These are phyloP conservation scores for Panaeolus cyanescens DNA, from an alignment of 768 basidiomycete species.

Conservation along the genomic window DNA sequence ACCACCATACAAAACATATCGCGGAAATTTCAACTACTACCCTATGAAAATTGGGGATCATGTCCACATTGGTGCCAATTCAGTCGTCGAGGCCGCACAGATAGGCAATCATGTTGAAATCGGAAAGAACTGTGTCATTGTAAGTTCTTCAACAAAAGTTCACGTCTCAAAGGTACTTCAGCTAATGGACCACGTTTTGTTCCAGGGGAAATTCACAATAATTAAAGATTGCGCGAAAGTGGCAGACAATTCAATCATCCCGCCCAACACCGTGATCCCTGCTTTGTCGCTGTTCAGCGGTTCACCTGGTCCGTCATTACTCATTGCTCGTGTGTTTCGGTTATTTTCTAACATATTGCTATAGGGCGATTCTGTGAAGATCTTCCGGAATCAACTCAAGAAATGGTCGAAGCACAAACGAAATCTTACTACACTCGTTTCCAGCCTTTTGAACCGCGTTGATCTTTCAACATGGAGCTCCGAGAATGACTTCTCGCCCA, in stretches of 20 bases:
- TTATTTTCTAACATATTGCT: neutral
- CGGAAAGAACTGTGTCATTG: slow-evolving; percentile 94
- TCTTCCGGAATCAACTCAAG: slow-evolving; percentile 92
- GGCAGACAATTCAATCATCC: slow-evolving; percentile 86
- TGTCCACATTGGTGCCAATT: slow-evolving; percentile 89
- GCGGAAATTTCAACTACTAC: slow-evolving; percentile 94
- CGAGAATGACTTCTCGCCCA: too few relatives aligned
- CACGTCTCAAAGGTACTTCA: neutral
- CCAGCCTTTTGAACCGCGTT: slow-evolving; percentile 52
- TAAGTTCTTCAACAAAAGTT: slow-evolving; percentile 36
- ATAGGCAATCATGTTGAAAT: slow-evolving; percentile 95
- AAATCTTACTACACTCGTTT: slow-evolving; percentile 88
- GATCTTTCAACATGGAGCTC: neutral
- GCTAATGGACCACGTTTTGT: neutral
- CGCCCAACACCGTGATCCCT: slow-evolving; percentile 91
- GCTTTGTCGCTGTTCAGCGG: slow-evolving; percentile 85
- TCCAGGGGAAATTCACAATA: slow-evolving; percentile 92
- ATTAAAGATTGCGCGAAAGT: slow-evolving; percentile 95
- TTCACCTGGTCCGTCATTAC: slow-evolving; percentile 70
- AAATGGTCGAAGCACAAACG: slow-evolving; percentile 82
- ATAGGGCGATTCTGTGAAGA: slow-evolving; percentile 81
- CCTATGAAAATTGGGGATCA: slow-evolving; percentile 97
- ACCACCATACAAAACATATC: slow-evolving; percentile 88
- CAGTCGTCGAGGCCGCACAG: slow-evolving; percentile 90
- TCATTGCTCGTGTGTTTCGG: neutral